Evolutionary conservation across 768 basidiomycete genomes (phyloP), one percentile per base, ranked within the genome.

Genomic region (Tulasnella sp.): DNA sequence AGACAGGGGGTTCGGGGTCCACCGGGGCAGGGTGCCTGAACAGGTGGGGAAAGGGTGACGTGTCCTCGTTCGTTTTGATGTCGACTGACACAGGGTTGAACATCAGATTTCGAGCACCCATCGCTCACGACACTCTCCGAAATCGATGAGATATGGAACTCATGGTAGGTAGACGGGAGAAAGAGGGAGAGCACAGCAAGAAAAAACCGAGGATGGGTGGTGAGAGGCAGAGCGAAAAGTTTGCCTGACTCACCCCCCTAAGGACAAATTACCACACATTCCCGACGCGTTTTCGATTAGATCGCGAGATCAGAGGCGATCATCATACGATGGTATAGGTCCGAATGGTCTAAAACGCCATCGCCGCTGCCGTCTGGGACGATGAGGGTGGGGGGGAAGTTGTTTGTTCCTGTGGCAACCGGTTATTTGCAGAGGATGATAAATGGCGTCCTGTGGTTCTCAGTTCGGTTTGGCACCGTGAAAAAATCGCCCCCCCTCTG

Each of bases 371-470:
- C n/a, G 51, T 51, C 51, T 51, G 23, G 23, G 51, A 51, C 51
- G 51, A 51, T 51, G 51, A 51, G 51, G 51, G 51, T 51, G 51
- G 51, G n/a, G 51, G 51, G 51, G 51, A 51, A 51, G 32, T 35
- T 67, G 61, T 26, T 26, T 67, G 61, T 35, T 67, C 61, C 4
- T 67, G 61, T 67, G 61, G 61, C 61, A 67, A 23, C 61, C 23
- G 23, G 61, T 67, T 67, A 67, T 67, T 67, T 67, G 61, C 61
- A 67, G 61, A 67, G 61, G 61, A 67, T 67, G 61, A 67, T 67
- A 67, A 67, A 67, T 67, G 61, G 61, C 61, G 61, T 67, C 61
- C 61, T 67, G 61, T 67, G 61, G 61, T 67, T 67, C 61, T 67
- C 29, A 26, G 61, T 67, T 67, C 61, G 61, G 61, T 67, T 67